Conservation (phyloP, 345 rosid genomes). For the Melaleuca quinquenervia region DNA sequence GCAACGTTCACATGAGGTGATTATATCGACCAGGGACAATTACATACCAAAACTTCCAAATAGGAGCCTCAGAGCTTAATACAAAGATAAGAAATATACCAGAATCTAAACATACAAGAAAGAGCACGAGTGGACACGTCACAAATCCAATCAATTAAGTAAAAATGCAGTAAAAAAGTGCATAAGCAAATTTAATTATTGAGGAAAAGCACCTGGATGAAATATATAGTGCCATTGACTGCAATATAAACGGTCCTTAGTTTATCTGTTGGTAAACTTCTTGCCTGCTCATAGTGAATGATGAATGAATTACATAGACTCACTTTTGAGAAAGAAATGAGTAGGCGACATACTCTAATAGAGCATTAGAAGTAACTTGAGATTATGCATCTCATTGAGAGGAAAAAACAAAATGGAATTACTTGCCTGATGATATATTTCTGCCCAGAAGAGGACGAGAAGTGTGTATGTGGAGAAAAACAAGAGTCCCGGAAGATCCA, state of each 20-base stretch:
- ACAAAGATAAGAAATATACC: background rate
- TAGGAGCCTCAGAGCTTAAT: background rate
- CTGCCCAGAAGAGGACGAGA: conserved; percentile 98
- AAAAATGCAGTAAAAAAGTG: background rate
- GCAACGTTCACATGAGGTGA: background rate
- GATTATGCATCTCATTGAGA: background rate
- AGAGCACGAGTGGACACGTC: background rate
- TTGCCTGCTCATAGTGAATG: conserved; percentile 47
- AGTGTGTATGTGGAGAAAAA: conserved; percentile 91
- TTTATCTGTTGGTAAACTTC: conserved; percentile 91
- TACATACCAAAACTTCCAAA: background rate
- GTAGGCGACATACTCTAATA: background rate
- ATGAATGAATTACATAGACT: background rate
- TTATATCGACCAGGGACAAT: background rate
- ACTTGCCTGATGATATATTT: conserved; percentile 97
- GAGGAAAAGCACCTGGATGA: conserved; percentile 54
- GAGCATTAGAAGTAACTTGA: background rate
- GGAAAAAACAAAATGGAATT: background rate
- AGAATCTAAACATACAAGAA: background rate
- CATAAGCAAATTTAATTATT: background rate
- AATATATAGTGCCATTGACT: conserved; percentile 52
- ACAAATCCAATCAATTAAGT: background rate
- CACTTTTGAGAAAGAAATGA: background rate
- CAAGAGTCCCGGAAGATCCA: conserved; percentile 86
- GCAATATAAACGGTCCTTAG: conserved; percentile 53